A percentile compares a stretch with the other conserved stretches of the same genome.
Conservation (phyloP, 2,329 filamentous ascomycete species). For the Neofusicoccum cordaticola region DNA sequence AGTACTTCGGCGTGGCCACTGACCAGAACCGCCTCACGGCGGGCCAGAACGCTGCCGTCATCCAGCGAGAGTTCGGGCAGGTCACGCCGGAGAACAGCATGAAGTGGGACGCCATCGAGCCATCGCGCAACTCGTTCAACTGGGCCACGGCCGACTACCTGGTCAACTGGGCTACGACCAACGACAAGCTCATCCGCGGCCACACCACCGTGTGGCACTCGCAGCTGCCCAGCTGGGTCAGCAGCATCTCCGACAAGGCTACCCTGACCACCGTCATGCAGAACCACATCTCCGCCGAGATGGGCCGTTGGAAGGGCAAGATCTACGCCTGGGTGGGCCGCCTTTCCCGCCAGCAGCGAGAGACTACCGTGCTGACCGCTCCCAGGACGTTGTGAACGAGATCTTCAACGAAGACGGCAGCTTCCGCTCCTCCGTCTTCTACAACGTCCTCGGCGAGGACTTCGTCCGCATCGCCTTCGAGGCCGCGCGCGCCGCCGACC, state of each 20-base stretch:
- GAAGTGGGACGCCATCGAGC: constrained; percentile 64
- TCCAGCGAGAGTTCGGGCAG: constrained; percentile 61
- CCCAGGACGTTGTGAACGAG: constrained; percentile 60
- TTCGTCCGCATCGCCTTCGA: constrained; percentile 69
- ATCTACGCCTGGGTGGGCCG: constrained; percentile 53
- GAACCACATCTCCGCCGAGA: constrained; percentile 58
- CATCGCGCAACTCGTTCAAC: constrained; percentile 51
- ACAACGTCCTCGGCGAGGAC: constrained; percentile 64
- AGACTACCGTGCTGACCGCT: constrained; percentile 22
- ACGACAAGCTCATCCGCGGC: constrained; percentile 60
- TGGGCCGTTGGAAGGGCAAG: constrained; percentile 62
- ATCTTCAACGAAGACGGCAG: constrained; percentile 61
- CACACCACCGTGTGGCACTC: constrained; percentile 66
- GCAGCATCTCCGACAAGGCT: constrained; percentile 50
- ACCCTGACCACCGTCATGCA: constrained; percentile 56
- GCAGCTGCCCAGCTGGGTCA: constrained; percentile 56
- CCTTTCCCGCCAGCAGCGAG: too few relatives aligned
- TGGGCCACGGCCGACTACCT: constrained; percentile 58
- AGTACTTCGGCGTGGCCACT: constrained; percentile 60
- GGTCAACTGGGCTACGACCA: constrained; percentile 56
- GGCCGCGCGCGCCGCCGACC: constrained; percentile 65
- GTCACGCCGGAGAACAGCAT: constrained; percentile 67
- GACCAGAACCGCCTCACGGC: constrained; percentile 54
- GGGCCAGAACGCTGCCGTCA: constrained; percentile 54
- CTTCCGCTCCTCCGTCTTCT: constrained; percentile 63